Evolutionary conservation across 768 basidiomycete genomes (phyloP), one percentile per base, ranked within the genome.

Genomic region (Collybia sp.): DNA sequence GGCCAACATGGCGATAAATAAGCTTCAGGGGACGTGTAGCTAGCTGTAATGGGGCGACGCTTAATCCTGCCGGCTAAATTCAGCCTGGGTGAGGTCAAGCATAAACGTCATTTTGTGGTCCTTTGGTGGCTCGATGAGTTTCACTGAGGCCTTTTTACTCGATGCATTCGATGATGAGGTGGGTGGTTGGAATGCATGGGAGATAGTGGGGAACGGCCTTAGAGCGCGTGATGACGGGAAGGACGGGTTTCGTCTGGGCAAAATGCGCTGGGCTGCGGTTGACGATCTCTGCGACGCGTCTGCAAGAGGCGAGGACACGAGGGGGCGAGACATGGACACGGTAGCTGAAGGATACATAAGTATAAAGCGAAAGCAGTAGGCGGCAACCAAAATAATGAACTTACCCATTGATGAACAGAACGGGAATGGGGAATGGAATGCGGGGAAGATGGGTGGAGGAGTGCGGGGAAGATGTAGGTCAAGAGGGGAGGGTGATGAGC

Each of bases 31-130:
- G 25, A 25, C n/a, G 8, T 25, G 25, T 25, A 25, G n/a, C n/a
- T 25, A 25, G 25, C 4, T 25, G 8, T 25, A 25, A 25, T 25
- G 25, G 25, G 25, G 25, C 25, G 8, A 25, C 8, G 25, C 8
- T 55, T 50, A 69, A 39, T 68, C 70, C 64, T 82, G 83, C 57
- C 87, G 72, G 63, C 86, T 77, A 61, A 93, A 75, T 62, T 93
- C 89, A 6, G 80, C 88, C 61, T 89, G 89, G 0, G 89, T 90
- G 47, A 93, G 74, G 64, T 91, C 77, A 43, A 93, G 79, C 50
- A 85, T 71, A 55, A 90, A 92, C 33, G 77, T 79, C 40, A 72
- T 71, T 61, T 78, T 76, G 64, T 79, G 80, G 60, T 85, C 81
- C 57, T 80, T 73, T 19, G 90, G 87, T 9, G 87, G 85, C 60